These are phyloP conservation scores for Linum tenue DNA, from an alignment of 345 rosid genomes.

Conservation along the genomic window DNA sequence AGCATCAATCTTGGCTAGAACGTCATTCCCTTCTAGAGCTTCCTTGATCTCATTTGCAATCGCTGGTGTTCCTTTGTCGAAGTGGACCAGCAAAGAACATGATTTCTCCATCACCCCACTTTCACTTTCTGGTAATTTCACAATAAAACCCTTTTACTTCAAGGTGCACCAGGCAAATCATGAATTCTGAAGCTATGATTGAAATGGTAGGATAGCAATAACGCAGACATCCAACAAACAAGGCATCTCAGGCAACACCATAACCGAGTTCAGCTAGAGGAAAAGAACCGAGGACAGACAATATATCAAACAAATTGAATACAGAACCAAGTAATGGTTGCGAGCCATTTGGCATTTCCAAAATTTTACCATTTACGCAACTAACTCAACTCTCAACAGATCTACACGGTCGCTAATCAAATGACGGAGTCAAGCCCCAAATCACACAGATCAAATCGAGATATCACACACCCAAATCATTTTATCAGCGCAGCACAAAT, in stretches of 20 bases:
- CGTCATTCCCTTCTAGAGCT: constrained; percentile 81
- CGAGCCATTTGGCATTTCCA: not conserved
- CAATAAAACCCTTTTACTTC: not conserved
- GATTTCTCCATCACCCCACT: constrained; percentile 71
- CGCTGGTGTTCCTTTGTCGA: constrained; percentile 82
- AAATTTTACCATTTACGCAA: not conserved
- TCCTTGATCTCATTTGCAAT: constrained; percentile 87
- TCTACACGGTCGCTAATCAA: not conserved
- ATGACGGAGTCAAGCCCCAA: not conserved
- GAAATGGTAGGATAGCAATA: not conserved
- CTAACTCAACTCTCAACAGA: not conserved
- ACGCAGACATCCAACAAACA: not conserved
- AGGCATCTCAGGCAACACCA: too few relatives aligned
- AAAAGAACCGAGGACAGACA: too few relatives aligned
- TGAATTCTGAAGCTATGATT: too few relatives aligned
- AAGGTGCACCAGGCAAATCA: not conserved
- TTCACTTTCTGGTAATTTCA: not conserved
- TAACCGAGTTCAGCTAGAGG: too few relatives aligned
- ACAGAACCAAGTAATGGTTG: too few relatives aligned
- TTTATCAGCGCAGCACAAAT: too few relatives aligned
- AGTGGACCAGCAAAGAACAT: constrained; percentile 61
- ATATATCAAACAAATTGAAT: too few relatives aligned
- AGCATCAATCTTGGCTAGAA: constrained; percentile 57
- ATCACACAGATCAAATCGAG: not conserved
- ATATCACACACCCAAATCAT: not conserved